phyloP scores from a whole-genome alignment of 176 grass and related monocot species.

The Aegilops tauschii region DNA sequence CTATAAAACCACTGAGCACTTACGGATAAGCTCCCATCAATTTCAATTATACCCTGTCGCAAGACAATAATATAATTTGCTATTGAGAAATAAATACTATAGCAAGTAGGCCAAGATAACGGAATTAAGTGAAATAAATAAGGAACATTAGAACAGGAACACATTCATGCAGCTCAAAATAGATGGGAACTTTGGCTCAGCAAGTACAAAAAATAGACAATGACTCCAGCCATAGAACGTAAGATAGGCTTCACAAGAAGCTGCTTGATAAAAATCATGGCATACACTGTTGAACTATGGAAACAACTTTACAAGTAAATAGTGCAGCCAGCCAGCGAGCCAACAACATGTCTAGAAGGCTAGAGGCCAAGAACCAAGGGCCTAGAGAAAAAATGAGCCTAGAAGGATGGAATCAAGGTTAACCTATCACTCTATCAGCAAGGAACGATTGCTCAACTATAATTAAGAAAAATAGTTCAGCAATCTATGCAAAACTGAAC shows the following conservation, averaged over 20 bases:
- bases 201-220: conserved; percentile 2
- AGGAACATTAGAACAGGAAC: not conserved
- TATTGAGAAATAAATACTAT: not conserved
- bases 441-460: not conserved
- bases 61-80: conserved; percentile 2
- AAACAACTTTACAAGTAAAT: not conserved
- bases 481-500: not conserved
- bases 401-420: not conserved
- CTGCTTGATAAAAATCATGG: conserved; percentile 22
- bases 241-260: conserved; percentile 10
- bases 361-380: not conserved
- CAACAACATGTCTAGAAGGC: not conserved
- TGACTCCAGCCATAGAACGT: not conserved
- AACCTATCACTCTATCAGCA: not conserved
- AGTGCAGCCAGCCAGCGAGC: not conserved
- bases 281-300: not conserved
- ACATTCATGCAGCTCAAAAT: not conserved
- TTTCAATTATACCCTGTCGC: conserved; percentile 66
- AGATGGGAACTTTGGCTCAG: not conserved
- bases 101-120: not conserved
- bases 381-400: not conserved
- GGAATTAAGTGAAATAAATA: not conserved
- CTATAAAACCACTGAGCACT: conserved; percentile 98
- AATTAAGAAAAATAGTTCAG: not conserved
- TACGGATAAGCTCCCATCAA: conserved; percentile 52